Base-by-base conservation (phyloP, 768 basidiomycete genomes). In the Hypholoma sublateritium region DNA sequence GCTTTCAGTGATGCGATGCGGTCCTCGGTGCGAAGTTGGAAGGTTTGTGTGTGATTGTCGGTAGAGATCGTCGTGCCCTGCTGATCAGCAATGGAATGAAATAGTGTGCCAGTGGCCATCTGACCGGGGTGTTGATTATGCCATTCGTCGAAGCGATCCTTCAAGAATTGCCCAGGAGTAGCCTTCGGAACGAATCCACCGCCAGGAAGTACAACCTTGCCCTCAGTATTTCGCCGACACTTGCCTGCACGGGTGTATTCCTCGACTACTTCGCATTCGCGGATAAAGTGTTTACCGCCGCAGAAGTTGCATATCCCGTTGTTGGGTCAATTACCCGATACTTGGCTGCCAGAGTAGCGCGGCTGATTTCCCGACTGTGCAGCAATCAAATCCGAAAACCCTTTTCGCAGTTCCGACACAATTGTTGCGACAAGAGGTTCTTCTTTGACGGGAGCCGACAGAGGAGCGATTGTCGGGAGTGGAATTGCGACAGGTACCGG, bases 301-400 rank as follows among this genome's bases (percentile, higher is more conserved):
- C 69, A 68, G 55, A 70, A 70, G 45, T 67, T 65, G 19, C 53
- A 46, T 16, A 14, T 13, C n/a, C 35, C 14, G 35, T n/a, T n/a
- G n/a, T n/a, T n/a, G n/a, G n/a, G n/a, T n/a, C n/a, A n/a, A n/a
- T n/a, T n/a, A n/a, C n/a, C n/a, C n/a, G n/a, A n/a, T n/a, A n/a
- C n/a, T n/a, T n/a, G n/a, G n/a, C n/a, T n/a, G n/a, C n/a, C n/a
- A n/a, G n/a, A n/a, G n/a, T n/a, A n/a, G n/a, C n/a, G n/a, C n/a
- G n/a, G n/a, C n/a, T n/a, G n/a, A n/a, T n/a, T n/a, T n/a, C n/a
- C n/a, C n/a, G n/a, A n/a, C n/a, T n/a, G n/a, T n/a, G n/a, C n/a
- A n/a, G n/a, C n/a, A n/a, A n/a, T n/a, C 8, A 36, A 7, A 14
- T 36, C 35, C 8, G 7, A 7, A 14, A 36, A 7, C 35, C 35